Conservation (phyloP, 2,329 filamentous ascomycete genomes). For the Alternaria rosae region DNA sequence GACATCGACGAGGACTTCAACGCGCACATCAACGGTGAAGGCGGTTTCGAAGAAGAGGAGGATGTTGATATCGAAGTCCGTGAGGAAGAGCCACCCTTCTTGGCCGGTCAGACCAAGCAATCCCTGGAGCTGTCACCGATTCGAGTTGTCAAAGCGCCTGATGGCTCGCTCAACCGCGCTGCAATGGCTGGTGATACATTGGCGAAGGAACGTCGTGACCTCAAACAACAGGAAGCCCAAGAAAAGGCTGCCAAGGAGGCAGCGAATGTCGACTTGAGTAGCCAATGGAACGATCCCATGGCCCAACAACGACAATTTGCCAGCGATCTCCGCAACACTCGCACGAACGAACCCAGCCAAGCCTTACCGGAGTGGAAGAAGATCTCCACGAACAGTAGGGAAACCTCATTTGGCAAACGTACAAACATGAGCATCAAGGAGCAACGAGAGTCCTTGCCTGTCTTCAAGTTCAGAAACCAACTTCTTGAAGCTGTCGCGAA, state of each 20-base stretch:
- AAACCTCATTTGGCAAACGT: constrained; percentile 82
- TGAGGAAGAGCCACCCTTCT: constrained; percentile 95
- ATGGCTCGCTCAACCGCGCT: constrained; percentile 96
- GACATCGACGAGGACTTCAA: constrained; percentile 95
- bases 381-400: constrained; percentile 79
- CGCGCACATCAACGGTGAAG: constrained; percentile 83
- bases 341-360: constrained; percentile 66
- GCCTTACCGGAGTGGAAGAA: constrained; percentile 92
- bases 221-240: constrained; percentile 87
- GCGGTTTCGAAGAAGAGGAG: constrained; percentile 89
- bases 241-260: constrained; percentile 77
- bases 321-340: constrained; percentile 76
- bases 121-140: constrained; percentile 95
- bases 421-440: constrained; percentile 94
- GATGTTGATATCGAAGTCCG: constrained; percentile 96
- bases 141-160: constrained; percentile 93
- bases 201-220: constrained; percentile 87
- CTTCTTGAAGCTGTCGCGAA: constrained; percentile 85
- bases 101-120: constrained; percentile 95
- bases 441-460: constrained; percentile 87
- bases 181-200: constrained; percentile 91
- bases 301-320: constrained; percentile 89
- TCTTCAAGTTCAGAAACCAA: constrained; percentile 86
- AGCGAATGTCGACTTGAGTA: constrained; percentile 79
- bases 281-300: constrained; percentile 98